Evolutionary conservation across 345 rosid species (phyloP), one percentile per base, ranked within the genome.

Genomic region (Gossypium anomalum): DNA sequence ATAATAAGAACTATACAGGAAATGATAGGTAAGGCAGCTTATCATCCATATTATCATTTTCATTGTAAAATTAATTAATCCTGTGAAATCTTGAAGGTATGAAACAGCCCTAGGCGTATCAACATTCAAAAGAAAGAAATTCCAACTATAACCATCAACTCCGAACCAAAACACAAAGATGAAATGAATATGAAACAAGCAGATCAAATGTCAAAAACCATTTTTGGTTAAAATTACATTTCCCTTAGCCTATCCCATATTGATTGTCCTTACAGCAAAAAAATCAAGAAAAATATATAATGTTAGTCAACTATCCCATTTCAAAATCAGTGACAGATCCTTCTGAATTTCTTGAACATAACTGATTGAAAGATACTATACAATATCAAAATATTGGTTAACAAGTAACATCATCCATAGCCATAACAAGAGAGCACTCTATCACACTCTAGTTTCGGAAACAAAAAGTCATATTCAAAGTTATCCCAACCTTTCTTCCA

Each of bases 401-500:
- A 69, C 44, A 34, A 49, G 23, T 29, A 51, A 51, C 44, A 51
- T 69, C 15, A 49, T 27, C 43, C 71, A 16, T 51, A 49, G n/a
- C 16, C 22, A 16, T 16, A 51, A 29, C 22, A 25, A 25, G n/a
- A 3, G 22, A 67, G 41, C 20, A 68, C 20, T 68, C 29, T 9
- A 23, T 19, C 22, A 16, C 57, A 69, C 17, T 69, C 44, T 51
- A 49, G 44, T 69, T 69, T 23, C 3, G 16, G 19, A 69, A 69
- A 69, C 56, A 67, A 67, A 25, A 68, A 25, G 59, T 49, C 59
- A 27, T 15, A 25, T 48, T 49, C 49, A 47, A 47, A 60, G 41
- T 34, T 61, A 15, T 9, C 38, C 69, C 19, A 48, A 91, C 99
- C 98, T 95, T 90, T 85, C 69, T 90, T 72, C 97, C 97, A 55